Percentiles rank a stretch among this genome's conserved stretches.
Conservation (phyloP, 2,329 filamentous ascomycete species). For the Ceratocystis cubensis region DNA sequence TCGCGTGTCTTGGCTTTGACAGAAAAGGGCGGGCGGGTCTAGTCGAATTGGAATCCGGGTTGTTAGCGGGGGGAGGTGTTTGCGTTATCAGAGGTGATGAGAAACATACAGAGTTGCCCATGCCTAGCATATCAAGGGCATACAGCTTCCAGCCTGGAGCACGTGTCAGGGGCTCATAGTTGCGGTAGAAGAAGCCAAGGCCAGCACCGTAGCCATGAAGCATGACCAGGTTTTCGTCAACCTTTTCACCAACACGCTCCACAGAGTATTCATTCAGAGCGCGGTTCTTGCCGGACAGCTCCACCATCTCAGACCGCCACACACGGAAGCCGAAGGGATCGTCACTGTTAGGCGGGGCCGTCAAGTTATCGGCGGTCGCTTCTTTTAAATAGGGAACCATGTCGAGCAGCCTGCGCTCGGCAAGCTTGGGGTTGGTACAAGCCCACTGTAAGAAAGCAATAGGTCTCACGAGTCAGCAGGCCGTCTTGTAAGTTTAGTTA, state of each 20-base stretch:
- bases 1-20: conserved; percentile 71
- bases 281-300: conserved; percentile 72
- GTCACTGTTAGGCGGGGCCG: conserved; percentile 33
- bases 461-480: conserved; percentile 16
- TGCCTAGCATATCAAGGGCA: conserved; percentile 86
- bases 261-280: conserved; percentile 88
- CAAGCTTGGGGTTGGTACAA: conserved; percentile 64
- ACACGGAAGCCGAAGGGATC: conserved; percentile 76
- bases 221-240: conserved; percentile 83
- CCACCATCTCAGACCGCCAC: conserved; percentile 78
- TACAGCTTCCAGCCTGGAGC: conserved; percentile 76
- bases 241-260: conserved; percentile 64
- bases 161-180: conserved; percentile 78
- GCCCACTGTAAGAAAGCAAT: conserved; percentile 53
- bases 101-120: conserved; percentile 58
- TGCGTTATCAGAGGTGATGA: background rate
- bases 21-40: conserved; percentile 64
- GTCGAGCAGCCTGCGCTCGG: conserved; percentile 78
- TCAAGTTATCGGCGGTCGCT: conserved; percentile 42
- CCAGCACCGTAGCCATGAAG: conserved; percentile 94
- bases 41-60: background rate
- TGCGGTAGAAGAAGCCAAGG: conserved; percentile 96
- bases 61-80: background rate
- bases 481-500: background rate
- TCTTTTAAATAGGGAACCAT: conserved; percentile 73